Evolutionary conservation across 257 asterid genomes (phyloP), one percentile per base, ranked within the genome.

Genomic region (Leonotis leonurus): DNA sequence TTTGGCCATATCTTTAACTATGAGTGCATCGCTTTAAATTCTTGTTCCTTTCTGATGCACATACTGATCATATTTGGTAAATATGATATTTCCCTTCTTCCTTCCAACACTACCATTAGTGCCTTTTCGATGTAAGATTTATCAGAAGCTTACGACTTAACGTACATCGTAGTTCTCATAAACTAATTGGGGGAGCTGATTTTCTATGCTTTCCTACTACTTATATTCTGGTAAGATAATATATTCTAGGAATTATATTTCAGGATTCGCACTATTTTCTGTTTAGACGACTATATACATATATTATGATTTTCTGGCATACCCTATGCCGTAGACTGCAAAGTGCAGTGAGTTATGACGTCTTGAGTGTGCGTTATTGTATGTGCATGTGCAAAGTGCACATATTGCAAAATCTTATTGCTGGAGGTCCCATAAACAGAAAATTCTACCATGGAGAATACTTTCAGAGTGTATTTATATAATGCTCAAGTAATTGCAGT

Each of bases 401-500:
- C n/a, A n/a, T n/a, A n/a, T n/a, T n/a, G n/a, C n/a, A n/a, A n/a
- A n/a, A n/a, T n/a, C n/a, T n/a, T n/a, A n/a, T n/a, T n/a, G n/a
- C n/a, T n/a, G n/a, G n/a, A n/a, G n/a, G n/a, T n/a, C n/a, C n/a
- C n/a, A n/a, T n/a, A n/a, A n/a, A n/a, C n/a, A n/a, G n/a, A n/a
- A n/a, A n/a, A n/a, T n/a, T n/a, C n/a, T n/a, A n/a, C n/a, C n/a
- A n/a, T n/a, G n/a, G n/a, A n/a, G n/a, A n/a, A n/a, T n/a, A n/a
- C n/a, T n/a, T n/a, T 44, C 62, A 18, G 44, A 61, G 13, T 65
- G 46, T 59, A 61, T 7, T n/a, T 61, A 35, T 33, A 30, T 39
- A 49, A 25, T 16, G 22, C 8, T 36, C 45, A 1, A 13, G 14
- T 9, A n/a, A n/a, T n/a, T n/a, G n/a, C n/a, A n/a, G n/a, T n/a